These are phyloP conservation scores for Holtermanniella nyarrowii DNA, from an alignment of 768 basidiomycete species.

Conservation along the genomic window DNA sequence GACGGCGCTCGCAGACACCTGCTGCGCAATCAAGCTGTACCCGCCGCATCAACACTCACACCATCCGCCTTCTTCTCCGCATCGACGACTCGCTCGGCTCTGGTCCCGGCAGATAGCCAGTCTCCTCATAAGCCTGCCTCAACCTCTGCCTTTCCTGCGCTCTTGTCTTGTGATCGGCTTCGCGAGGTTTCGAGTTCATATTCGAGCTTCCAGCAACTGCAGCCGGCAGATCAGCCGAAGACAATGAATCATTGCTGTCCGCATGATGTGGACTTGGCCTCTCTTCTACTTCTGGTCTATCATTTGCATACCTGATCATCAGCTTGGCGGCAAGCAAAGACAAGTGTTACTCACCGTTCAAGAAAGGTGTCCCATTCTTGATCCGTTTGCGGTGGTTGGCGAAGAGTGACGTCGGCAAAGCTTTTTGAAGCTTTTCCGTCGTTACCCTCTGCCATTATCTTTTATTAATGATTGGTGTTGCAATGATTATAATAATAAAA, in stretches of 20 bases:
- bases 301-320: slow-evolving; percentile 6
- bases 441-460: too few relatives aligned
- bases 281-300: slow-evolving; percentile 5
- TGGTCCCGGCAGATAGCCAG: slow-evolving; percentile 30
- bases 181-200: background rate
- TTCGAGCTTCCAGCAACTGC: background rate
- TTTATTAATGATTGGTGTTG: too few relatives aligned
- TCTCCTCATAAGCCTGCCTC: slow-evolving; percentile 12
- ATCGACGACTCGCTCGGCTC: slow-evolving; percentile 5
- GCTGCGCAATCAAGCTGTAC: background rate
- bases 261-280: background rate
- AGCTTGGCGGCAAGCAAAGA: background rate
- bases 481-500: too few relatives aligned
- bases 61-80: slow-evolving; percentile 11
- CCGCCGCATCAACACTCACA: slow-evolving; percentile 8
- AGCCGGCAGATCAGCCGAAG: background rate
- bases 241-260: background rate
- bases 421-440: too few relatives aligned
- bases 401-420: too few relatives aligned
- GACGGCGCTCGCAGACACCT: background rate
- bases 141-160: slow-evolving; percentile 16
- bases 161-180: slow-evolving; percentile 3
- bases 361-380: slow-evolving; percentile 8
- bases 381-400: slow-evolving; percentile 6
- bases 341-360: slow-evolving; percentile 2